Evolutionary conservation across 495 filamentous ascomycete species (phyloP), one percentile per base, ranked within the genome.

Genomic region (Neurospora hispaniola): DNA sequence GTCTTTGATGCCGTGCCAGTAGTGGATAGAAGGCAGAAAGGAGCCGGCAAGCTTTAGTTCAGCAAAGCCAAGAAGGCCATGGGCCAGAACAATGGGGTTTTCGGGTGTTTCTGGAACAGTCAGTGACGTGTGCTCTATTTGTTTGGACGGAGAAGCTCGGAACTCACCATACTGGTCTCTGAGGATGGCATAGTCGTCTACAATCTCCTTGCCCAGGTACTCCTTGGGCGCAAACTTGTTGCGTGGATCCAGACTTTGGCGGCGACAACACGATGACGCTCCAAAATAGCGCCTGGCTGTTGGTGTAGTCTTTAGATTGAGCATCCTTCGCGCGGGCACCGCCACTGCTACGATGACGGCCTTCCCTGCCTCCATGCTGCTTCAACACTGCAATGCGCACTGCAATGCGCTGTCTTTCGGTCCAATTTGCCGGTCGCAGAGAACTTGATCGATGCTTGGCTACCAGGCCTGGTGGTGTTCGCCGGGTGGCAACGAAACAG

Each of bases 41-140:
- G 82, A 84, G 14, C 93, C 92, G 10, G 89, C 90, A 6, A 96
- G 81, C 41, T 85, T 90, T 69, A 97, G 83, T 79, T 97, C 91
- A 72, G 94, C 90, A 80, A 99, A 99, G 43, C 95, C 95, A 44
- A 99, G 83, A 41, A 99, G 86, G 48, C 95, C 95, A 83, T 99
- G 95, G 9, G 94, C 93, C 8, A 97, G 89, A 48, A 96, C 89
- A 43, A 96, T 87, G 12, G 91, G 91, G 76, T 94, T 76, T 78
- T 90, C 90, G 16, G 91, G 89, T 3, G 86, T 84, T 75, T 83
- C 88, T 91, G 40, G 40, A 2, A 70, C 31, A 38, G 70, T 23
- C 12, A 48, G 42, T 70, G 69, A 72, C 35, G 18, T 44, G 70
- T 43, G 74, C 40, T 44, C 71, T 70, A n/a, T 11, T n/a, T 69